Evolutionary conservation across 345 rosid species (phyloP).

Genomic region (Punica granatum): DNA sequence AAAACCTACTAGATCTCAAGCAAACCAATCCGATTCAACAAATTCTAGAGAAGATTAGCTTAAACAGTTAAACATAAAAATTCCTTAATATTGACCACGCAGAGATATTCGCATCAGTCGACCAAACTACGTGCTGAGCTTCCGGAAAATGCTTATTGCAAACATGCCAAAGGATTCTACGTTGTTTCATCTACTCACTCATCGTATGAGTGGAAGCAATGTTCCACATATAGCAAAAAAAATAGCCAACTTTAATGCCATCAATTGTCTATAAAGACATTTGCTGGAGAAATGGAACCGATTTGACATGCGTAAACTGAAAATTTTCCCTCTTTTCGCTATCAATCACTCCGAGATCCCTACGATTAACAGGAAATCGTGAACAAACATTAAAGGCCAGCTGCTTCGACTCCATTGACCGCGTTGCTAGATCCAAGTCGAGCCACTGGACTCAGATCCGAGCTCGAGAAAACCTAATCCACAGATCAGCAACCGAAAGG

Average conservation of each 20-base stretch:
- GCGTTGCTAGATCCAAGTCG: neutral
- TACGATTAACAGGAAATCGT: neutral
- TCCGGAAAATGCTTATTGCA: neutral
- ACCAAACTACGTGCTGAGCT: neutral
- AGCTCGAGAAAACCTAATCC: conserved; percentile 5
- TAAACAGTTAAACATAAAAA: neutral
- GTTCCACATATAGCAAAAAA: neutral
- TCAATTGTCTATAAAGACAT: neutral
- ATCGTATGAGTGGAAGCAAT: neutral
- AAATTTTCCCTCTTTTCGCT: neutral
- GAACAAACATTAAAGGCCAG: neutral
- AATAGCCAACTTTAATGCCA: neutral
- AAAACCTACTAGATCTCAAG: neutral
- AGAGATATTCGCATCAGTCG: too few relatives aligned
- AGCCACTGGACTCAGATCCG: conserved; percentile 6
- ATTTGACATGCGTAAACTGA: neutral
- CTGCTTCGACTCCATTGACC: neutral
- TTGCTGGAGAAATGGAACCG: neutral
- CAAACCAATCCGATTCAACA: neutral
- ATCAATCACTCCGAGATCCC: neutral
- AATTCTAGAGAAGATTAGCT: neutral
- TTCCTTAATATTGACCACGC: neutral
- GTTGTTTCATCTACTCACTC: neutral
- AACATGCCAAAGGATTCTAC: neutral
- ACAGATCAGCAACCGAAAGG: neutral